Evolutionary conservation across 257 asterid genomes (phyloP), one percentile per base, ranked within the genome.

Genomic region (Scutellaria barbata): DNA sequence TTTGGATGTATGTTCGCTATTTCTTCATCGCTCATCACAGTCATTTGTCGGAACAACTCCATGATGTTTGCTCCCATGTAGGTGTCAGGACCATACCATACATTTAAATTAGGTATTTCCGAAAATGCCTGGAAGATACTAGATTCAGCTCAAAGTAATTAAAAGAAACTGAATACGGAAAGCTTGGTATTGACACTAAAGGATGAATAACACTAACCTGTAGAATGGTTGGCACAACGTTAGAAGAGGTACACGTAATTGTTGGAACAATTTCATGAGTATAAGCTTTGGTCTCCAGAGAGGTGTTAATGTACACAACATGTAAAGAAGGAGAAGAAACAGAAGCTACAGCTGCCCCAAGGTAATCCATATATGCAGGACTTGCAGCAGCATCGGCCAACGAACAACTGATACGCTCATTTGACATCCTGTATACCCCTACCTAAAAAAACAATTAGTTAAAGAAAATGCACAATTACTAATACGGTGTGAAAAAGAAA

Each of bases 221-320:
- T 64, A 94, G 82, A 75, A 94, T 86, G 40, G 97, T 94, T 56
- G 70, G 99, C 65, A 94, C 96, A 17, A 94, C 98, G 60, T 94
- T 94, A 25, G 99, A 94, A 63, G 99, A 94, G 61, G 99, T 94
- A 74, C 99, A 94, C 37, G 99, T 94, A 69, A 94, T 91, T 43
- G 99, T 94, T 12, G 99, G 99, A 66, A 94, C 98, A 82, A 94
- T 85, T 77, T 94, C 99, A 82, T 91, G 98, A 68, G 96, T 74
- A 81, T 63, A 85, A 17, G 99, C 99, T 79, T 94, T 94, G 41
- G 96, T 94, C 95, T 91, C 98, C 17, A 94, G 79, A 14, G 99
- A 85, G 54, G 99, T 94, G 76, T 94, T 91, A 61, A 94, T 94
- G 82, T 94, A 94, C 75, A 94, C 87, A 39, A 94, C 98, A 80